These are phyloP conservation scores for Penicillium coffeae DNA, from an alignment of 495 filamentous ascomycete species.

Conservation along the genomic window DNA sequence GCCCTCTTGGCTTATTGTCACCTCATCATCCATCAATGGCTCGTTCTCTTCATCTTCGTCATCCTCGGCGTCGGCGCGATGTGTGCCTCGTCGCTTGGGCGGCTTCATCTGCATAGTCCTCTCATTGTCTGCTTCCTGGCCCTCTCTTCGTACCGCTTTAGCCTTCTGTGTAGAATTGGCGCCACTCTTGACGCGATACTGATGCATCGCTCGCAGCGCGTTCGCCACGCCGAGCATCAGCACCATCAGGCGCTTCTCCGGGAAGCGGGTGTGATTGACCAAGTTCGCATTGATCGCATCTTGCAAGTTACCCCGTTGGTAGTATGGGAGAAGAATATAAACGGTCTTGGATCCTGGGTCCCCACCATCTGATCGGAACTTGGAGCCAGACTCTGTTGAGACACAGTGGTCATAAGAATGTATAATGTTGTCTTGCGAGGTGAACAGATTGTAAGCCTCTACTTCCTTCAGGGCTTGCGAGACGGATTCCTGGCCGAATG, in stretches of 20 bases:
- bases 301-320: constrained; percentile 88
- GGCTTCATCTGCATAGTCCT: constrained; percentile 52
- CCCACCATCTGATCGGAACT: constrained; percentile 53
- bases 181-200: constrained; percentile 66
- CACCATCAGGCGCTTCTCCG: constrained; percentile 81
- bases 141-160: constrained; percentile 56
- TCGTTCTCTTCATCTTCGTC: constrained; percentile 73
- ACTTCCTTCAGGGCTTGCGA: constrained; percentile 92
- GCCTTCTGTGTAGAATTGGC: constrained; percentile 52
- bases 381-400: constrained; percentile 55
- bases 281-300: constrained; percentile 98
- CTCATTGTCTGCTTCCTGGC: constrained; percentile 58
- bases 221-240: constrained; percentile 89
- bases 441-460: constrained; percentile 90
- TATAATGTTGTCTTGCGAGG: constrained; percentile 79
- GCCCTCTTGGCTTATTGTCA: constrained; percentile 66
- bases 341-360: constrained; percentile 79
- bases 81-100: constrained; percentile 39
- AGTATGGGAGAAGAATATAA: constrained; percentile 94
- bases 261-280: constrained; percentile 93
- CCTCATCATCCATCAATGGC: constrained; percentile 80
- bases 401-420: constrained; percentile 82
- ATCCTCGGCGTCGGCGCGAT: constrained; percentile 27
- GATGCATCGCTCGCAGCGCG: constrained; percentile 85
- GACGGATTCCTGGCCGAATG: constrained; percentile 94